Evolutionary conservation across 169 alveolate genomes (phyloP).

Genomic region (Plasmodium yoelii): DNA sequence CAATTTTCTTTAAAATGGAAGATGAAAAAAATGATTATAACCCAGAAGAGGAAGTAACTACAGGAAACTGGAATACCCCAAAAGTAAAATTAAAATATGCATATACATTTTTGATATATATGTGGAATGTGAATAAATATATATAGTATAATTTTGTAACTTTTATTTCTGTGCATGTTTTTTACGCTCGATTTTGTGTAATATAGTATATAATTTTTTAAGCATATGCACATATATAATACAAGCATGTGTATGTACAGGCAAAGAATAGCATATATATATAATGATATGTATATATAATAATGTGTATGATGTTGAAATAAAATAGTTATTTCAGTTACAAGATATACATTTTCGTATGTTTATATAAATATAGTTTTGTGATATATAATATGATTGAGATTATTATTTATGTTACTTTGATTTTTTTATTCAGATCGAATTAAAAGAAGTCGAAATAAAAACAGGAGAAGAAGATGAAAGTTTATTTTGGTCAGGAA

Average conservation of each 20-base stretch:
- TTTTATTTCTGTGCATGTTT: neutral
- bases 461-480: conserved; percentile 98
- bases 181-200: neutral
- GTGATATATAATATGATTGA: no score
- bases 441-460: conserved; percentile 93
- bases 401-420: neutral
- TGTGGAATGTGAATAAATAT: no score
- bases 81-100: conserved; percentile 78
- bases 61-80: conserved; percentile 91
- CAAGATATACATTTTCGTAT: no score
- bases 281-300: no score
- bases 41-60: conserved; percentile 89
- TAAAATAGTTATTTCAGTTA: no score
- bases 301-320: no score
- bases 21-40: conserved; percentile 77
- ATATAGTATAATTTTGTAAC: no score
- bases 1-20: conserved; percentile 9
- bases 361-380: no score
- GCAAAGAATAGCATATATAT: no score
- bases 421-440: conserved; percentile 83
- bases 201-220: neutral
- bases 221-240: neutral
- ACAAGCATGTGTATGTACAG: neutral
- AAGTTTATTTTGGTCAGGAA: conserved; percentile 93
- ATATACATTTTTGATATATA: no score